Base-by-base conservation (phyloP, 345 rosid species). In the Diplotaxis tenuifolia region DNA sequence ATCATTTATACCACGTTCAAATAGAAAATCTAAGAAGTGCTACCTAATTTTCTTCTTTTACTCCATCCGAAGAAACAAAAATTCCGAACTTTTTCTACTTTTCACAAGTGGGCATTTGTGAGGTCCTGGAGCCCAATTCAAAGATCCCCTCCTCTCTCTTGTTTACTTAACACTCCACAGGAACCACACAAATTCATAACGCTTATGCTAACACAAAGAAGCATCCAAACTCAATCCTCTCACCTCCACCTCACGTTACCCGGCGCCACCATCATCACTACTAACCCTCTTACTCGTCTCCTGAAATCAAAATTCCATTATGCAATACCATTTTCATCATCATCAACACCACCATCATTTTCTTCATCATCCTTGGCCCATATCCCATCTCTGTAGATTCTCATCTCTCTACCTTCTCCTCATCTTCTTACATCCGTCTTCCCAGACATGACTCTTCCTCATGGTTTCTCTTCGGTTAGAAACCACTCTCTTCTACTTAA, bases 371-470 rank as follows among this genome's bases (percentile, higher is more conserved):
- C 72, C 80, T 45, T 76, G 75, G 61, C 71, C 65, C 75, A 42
- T 70, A 1, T 56, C 65, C 8, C 70, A 52, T 69, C 75, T 76
- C 21, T 64, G 65, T 70, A 76, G 72, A 76, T 65, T 76, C 62
- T 70, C 72, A 20, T 65, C 65, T 28, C 74, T 67, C 62, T 60
- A 62, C 62, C 61, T 64, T 72, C 77, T 73, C 66, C 67, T 59
- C 73, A 11, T 57, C 78, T 64, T 73, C 68, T 47, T 5, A 36
- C 36, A 27, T 40, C 40, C 57, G 6, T 50, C 56, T 50, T 59
- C 70, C 56, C 9, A 67, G 72, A 53, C 76, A 91, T 91, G 97
- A 78, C 88, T 85, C 85, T 87, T 68, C 80, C 88, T 67, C 85
- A 80, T 64, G 74, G 84, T 78, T 79, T 83, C 57, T 84, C 87